Percentiles rank a stretch among this genome's conserved stretches.
phyloP scores from a whole-genome alignment of 1,284 basidiomycete genomes.

The Rhodotorula sp. region DNA sequence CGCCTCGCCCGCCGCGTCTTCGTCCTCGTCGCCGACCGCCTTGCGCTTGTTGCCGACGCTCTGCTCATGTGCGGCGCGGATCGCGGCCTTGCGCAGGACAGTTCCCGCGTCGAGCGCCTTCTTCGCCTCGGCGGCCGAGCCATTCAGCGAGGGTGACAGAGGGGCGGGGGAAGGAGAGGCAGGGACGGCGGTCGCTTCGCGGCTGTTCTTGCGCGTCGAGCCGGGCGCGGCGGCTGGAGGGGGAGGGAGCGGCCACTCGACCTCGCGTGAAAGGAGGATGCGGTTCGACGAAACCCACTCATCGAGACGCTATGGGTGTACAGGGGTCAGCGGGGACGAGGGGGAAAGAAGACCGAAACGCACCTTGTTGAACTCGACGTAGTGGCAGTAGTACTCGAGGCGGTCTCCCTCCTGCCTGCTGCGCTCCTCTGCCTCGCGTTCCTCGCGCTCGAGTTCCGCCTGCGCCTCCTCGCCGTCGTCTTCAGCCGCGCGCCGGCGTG shows the following conservation, averaged over 20 bases:
- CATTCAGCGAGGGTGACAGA: constrained; percentile 32
- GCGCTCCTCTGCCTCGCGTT: constrained; percentile 30
- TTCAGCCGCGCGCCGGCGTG: constrained; percentile 48
- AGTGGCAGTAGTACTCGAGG: constrained; percentile 93
- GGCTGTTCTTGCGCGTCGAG: constrained; percentile 39
- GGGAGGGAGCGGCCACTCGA: constrained; percentile 82
- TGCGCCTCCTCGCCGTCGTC: constrained; percentile 11
- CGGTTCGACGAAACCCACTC: constrained; percentile 95
- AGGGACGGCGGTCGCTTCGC: constrained; percentile 32
- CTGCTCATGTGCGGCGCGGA: constrained; percentile 41
- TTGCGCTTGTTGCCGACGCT: constrained; percentile 35
- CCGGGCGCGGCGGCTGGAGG: constrained; percentile 37
- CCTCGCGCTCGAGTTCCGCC: constrained; percentile 8
- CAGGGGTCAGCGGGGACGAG: not conserved
- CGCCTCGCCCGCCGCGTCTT: constrained; percentile 45
- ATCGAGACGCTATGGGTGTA: constrained; percentile 68
- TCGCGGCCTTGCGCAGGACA: constrained; percentile 45
- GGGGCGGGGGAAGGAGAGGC: constrained; percentile 43
- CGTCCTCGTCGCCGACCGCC: constrained; percentile 35
- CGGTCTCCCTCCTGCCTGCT: constrained; percentile 7
- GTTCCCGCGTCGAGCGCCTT: constrained; percentile 69
- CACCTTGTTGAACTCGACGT: constrained; percentile 91
- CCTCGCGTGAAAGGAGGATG: constrained; percentile 77
- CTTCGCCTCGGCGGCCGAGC: constrained; percentile 55
- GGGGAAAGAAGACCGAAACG: not conserved